Evolutionary conservation across 768 basidiomycete species (phyloP).

Genomic region (Porphyrellus cyaneotinctus): DNA sequence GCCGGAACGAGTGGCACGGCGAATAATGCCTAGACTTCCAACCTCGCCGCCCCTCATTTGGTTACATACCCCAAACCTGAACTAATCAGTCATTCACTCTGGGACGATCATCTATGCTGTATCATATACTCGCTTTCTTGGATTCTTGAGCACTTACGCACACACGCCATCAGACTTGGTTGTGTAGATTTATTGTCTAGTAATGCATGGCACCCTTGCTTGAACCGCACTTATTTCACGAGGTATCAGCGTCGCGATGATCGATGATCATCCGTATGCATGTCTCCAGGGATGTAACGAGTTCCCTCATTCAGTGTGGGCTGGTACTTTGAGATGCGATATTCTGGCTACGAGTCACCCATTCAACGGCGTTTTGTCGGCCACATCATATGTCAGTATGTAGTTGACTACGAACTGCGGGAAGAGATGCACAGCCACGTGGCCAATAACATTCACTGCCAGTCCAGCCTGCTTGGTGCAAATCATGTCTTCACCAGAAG

Average conservation of each 20-base stretch:
- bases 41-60: background rate
- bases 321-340: background rate
- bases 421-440: constrained; percentile 12
- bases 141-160: constrained; percentile 11
- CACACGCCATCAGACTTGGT: constrained; percentile 7
- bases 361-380: background rate
- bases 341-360: too few species aligned
- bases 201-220: constrained; percentile 3
- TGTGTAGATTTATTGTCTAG: constrained; percentile 2
- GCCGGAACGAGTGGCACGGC: constrained; percentile 21
- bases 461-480: background rate
- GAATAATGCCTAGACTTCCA: constrained; percentile 13
- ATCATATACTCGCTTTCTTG: constrained; percentile 14
- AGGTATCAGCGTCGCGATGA: background rate
- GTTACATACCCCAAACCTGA: background rate
- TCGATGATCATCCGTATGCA: background rate
- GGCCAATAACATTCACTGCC: background rate
- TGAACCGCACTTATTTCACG: constrained; percentile 7
- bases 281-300: background rate
- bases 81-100: background rate
- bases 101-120: constrained; percentile 5
- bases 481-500: constrained; percentile 67
- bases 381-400: background rate
- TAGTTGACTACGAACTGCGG: background rate
- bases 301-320: too few species aligned